A percentile compares a stretch with the other conserved stretches of the same genome.
phyloP scores from a whole-genome alignment of 768 basidiomycete species.

The Tricholoma sp. region DNA sequence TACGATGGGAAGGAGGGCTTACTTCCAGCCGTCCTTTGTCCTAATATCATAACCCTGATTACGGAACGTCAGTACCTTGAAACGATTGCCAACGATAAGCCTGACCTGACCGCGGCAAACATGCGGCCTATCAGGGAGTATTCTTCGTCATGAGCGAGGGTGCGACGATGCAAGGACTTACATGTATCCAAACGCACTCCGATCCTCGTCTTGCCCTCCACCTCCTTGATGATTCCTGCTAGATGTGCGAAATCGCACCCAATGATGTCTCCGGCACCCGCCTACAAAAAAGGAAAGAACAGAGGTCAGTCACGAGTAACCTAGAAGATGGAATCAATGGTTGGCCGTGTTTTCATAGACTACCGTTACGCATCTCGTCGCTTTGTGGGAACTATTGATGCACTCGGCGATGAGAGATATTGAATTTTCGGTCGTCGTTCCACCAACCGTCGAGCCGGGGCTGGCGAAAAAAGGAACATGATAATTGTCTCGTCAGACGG shows the following conservation, averaged over 20 bases:
- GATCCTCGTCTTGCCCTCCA: slow-evolving; percentile 69
- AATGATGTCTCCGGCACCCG: too few species aligned
- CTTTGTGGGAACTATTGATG: slow-evolving; percentile 58
- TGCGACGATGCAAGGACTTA: slow-evolving; percentile 28
- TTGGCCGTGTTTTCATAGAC: slow-evolving; percentile 83
- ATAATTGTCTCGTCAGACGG: background rate
- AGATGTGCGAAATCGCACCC: slow-evolving; percentile 66
- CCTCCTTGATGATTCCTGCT: slow-evolving; percentile 58
- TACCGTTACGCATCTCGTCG: slow-evolving; percentile 49
- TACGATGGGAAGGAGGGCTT: slow-evolving; percentile 23
- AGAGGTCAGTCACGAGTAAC: background rate
- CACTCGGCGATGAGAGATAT: slow-evolving; percentile 62
- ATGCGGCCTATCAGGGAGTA: slow-evolving; percentile 36
- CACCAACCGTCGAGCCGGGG: slow-evolving; percentile 81
- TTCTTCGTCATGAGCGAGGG: too few species aligned
- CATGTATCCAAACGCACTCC: slow-evolving; percentile 88
- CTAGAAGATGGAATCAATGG: background rate
- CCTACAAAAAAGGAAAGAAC: slow-evolving; percentile 34
- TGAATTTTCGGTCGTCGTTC: slow-evolving; percentile 53
- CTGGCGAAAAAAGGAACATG: slow-evolving; percentile 21
- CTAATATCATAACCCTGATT: too few species aligned
- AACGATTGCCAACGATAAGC: background rate
- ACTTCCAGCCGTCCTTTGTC: slow-evolving; percentile 48
- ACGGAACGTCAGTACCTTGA: slow-evolving; percentile 13
- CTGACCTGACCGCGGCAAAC: slow-evolving; percentile 59